phyloP scores from a whole-genome alignment of 768 basidiomycete genomes.

The Termitomyces sp. region DNA sequence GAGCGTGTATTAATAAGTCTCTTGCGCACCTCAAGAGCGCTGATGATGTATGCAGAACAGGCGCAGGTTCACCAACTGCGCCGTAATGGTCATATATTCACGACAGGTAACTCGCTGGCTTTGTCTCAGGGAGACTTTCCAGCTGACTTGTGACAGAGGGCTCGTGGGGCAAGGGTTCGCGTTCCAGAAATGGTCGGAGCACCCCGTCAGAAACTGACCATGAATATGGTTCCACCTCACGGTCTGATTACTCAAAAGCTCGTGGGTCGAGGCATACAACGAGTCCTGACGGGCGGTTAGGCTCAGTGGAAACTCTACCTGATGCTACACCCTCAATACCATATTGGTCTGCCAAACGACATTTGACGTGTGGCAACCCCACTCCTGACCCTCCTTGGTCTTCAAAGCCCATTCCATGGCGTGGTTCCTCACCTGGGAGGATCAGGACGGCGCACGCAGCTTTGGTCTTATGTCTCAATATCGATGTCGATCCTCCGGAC shows the following conservation, averaged over 20 bases:
- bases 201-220: slow-evolving; percentile 54
- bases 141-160: slow-evolving; percentile 22
- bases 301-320: slow-evolving; percentile 40
- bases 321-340: slow-evolving; percentile 61
- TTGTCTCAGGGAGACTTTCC: neutral
- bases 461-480: slow-evolving; percentile 89
- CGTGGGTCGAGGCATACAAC: slow-evolving; percentile 23
- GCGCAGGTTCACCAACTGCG: slow-evolving; percentile 8
- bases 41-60: slow-evolving; percentile 12
- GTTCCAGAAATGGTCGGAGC: slow-evolving; percentile 20
- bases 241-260: slow-evolving; percentile 37
- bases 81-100: slow-evolving; percentile 20
- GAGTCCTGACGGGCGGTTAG: slow-evolving; percentile 30
- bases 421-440: slow-evolving; percentile 72
- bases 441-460: slow-evolving; percentile 89
- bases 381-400: slow-evolving; percentile 63
- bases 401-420: slow-evolving; percentile 69
- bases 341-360: slow-evolving; percentile 85
- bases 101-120: slow-evolving; percentile 15
- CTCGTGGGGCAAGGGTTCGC: slow-evolving; percentile 22
- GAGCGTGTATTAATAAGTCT: neutral
- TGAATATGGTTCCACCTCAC: slow-evolving; percentile 40
- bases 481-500: slow-evolving; percentile 97
- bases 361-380: slow-evolving; percentile 86
- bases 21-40: neutral